Evolutionary conservation across 1,284 basidiomycete species (phyloP).

Genomic region (Fomitiporia mediterranea): DNA sequence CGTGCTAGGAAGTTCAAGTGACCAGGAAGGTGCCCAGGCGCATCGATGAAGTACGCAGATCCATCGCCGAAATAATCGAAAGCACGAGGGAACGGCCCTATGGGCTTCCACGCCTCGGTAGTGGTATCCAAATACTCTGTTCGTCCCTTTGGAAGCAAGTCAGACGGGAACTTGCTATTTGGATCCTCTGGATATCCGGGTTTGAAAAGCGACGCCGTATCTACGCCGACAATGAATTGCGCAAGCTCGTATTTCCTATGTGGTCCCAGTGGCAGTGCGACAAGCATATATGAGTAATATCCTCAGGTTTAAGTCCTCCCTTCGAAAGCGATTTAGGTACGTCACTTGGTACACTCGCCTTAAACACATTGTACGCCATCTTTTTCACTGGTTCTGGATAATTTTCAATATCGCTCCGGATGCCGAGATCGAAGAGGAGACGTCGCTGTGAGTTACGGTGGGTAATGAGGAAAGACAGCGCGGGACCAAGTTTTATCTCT

Average conservation of each 20-base stretch:
- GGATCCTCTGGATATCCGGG: constrained; percentile 41
- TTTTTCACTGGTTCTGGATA: not conserved
- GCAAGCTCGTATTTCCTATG: constrained; percentile 40
- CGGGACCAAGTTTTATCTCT: constrained; percentile 14
- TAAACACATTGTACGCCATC: constrained; percentile 30
- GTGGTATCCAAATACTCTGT: constrained; percentile 34
- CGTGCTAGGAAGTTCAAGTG: constrained; percentile 52
- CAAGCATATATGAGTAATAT: constrained; percentile 40
- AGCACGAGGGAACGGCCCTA: constrained; percentile 49
- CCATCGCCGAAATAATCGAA: constrained; percentile 55
- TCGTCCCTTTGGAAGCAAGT: constrained; percentile 40
- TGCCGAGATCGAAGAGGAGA: constrained; percentile 24
- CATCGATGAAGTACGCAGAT: constrained; percentile 50
- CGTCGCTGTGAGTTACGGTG: constrained; percentile 14
- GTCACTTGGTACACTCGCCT: constrained; percentile 35
- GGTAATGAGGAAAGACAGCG: constrained; percentile 22
- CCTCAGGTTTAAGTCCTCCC: constrained; percentile 39
- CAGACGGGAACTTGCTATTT: constrained; percentile 30
- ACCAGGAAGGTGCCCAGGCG: constrained; percentile 49
- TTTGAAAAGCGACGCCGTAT: constrained; percentile 31
- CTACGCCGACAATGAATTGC: constrained; percentile 42
- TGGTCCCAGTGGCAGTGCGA: constrained; percentile 47
- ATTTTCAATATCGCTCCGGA: constrained; percentile 17
- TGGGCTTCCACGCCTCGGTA: constrained; percentile 27
- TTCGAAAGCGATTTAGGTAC: constrained; percentile 44